These are phyloP conservation scores for Calonectria pteridis DNA, from an alignment of 2,329 filamentous ascomycete species.

Conservation along the genomic window DNA sequence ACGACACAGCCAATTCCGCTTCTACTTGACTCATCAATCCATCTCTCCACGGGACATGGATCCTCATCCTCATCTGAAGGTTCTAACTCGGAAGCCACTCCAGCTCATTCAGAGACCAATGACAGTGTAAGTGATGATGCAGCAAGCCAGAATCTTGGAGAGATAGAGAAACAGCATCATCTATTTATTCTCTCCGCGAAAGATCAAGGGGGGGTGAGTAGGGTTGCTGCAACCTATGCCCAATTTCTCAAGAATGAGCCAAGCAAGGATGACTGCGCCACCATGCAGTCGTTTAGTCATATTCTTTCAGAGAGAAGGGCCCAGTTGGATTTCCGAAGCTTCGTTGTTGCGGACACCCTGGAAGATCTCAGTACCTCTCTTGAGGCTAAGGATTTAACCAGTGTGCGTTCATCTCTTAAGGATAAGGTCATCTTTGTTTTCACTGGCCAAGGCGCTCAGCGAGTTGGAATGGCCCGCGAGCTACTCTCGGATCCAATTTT, in stretches of 20 bases:
- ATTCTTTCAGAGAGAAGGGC: background rate
- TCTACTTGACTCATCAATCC: background rate
- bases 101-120: too few relatives aligned
- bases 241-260: background rate
- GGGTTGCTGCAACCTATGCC: background rate
- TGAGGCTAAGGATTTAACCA: background rate
- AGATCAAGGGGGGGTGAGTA: background rate
- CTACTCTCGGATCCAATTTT: constrained; percentile 32
- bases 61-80: background rate
- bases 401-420: background rate
- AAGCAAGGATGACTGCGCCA: background rate
- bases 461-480: constrained; percentile 46
- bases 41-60: background rate
- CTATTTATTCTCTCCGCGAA: background rate
- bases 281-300: background rate
- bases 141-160: background rate
- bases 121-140: background rate
- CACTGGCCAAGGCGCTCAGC: constrained; percentile 53
- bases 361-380: background rate
- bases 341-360: background rate
- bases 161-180: background rate
- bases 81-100: background rate
- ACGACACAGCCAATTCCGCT: background rate
- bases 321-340: background rate
- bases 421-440: constrained; percentile 41